A percentile compares a stretch with the other conserved stretches of the same genome.
phyloP scores from a whole-genome alignment of 1,284 basidiomycete genomes.

The Baeospora myosura region DNA sequence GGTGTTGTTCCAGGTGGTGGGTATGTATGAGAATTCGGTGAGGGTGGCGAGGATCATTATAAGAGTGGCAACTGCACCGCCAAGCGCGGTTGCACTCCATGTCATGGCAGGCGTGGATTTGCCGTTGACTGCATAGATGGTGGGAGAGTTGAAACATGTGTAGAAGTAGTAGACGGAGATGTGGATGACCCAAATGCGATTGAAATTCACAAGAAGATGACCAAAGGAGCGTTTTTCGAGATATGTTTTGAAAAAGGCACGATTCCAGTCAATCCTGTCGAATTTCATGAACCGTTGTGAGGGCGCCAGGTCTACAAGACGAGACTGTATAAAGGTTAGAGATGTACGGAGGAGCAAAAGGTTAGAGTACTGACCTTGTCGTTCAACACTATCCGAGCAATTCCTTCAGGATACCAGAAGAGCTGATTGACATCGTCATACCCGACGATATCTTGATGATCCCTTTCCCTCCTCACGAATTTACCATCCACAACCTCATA shows the following conservation, averaged over 20 bases:
- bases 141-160: conserved; percentile 89
- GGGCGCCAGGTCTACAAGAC: conserved; percentile 84
- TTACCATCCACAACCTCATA: conserved; percentile 96
- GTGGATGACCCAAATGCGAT: conserved; percentile 95
- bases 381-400: conserved; percentile 81
- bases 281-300: conserved; percentile 93
- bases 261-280: conserved; percentile 89
- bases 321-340: conserved; percentile 43
- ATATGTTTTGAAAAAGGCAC: conserved; percentile 96
- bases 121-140: conserved; percentile 61
- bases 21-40: conserved; percentile 91
- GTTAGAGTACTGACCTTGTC: conserved; percentile 62
- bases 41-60: conserved; percentile 93
- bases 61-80: conserved; percentile 82
- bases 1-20: conserved; percentile 95
- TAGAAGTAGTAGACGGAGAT: conserved; percentile 91
- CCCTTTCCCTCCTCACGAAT: conserved; percentile 87
- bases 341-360: conserved; percentile 1
- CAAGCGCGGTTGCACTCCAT: conserved; percentile 86
- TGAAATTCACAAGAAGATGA: conserved; percentile 95
- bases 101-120: conserved; percentile 62
- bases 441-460: conserved; percentile 94
- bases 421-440: conserved; percentile 99
- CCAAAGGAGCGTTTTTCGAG: conserved; percentile 91
- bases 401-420: conserved; percentile 99